Base-by-base conservation (phyloP, 768 basidiomycete genomes). In the Scleroderma citrinum region DNA sequence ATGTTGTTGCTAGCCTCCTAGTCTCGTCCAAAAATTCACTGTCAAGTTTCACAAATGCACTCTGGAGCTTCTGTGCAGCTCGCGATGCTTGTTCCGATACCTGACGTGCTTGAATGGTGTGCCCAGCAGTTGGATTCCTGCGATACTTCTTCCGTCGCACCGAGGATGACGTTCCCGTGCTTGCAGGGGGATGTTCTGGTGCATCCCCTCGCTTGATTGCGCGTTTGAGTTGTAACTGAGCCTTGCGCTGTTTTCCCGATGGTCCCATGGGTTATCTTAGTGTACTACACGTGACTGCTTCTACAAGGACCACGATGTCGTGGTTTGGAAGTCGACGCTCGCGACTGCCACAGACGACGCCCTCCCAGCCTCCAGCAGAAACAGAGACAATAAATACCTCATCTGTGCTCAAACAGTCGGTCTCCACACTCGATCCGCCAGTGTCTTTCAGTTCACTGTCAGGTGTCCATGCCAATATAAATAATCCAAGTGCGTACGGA, bases 151-250 rank as follows among this genome's bases (percentile, higher is more conserved):
- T 61, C 40, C 24, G 29, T 42, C 52, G 63, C 2, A 21, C 53
- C 37, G 36, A 11, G 47, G 46, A 7, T 46, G 51, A 32, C 41
- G 47, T 13, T 67, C 59, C 36, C 74, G 70, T 42, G 71, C 72
- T 53, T 29, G 26, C 4, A 8, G 8, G 26, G 12, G 74, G 68
- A 16, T 62, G n/a, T n/a, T n/a, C 61, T 5, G 61, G 59, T 3
- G 72, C 64, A 54, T 89, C 88, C n/a, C 88, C 92, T 29, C 91
- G 83, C 64, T 94, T 94, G 29, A 86, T 68, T 4, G 92, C 92
- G 20, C 92, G 84, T 58, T 88, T 90, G 43, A 82, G 76, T 62
- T 89, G 81, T 7, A 83, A 74, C 49, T 87, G 78, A 2, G 78
- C 82, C 53, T 85, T 89, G 56, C 82, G 83, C 58, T 85, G 74